These are phyloP conservation scores for Piper longum DNA, from an alignment of 164 flowering plant species.

Conservation along the genomic window DNA sequence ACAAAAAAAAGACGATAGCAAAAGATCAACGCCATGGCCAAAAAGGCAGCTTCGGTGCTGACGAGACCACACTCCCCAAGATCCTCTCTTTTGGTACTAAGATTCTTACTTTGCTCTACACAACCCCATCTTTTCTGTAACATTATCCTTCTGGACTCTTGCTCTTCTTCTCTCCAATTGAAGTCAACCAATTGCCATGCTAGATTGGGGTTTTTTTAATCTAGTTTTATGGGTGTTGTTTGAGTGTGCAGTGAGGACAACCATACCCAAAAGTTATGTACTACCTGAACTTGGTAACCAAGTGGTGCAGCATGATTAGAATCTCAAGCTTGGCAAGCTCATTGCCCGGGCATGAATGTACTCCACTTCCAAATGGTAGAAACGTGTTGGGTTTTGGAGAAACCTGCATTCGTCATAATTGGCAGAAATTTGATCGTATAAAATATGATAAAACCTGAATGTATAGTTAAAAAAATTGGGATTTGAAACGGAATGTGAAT, in stretches of 20 bases:
- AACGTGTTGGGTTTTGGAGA: slow-evolving; percentile 69
- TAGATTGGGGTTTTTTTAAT: background rate
- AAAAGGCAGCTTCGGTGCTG: background rate
- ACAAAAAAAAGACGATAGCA: background rate
- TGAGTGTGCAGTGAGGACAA: too few relatives aligned
- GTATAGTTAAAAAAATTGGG: too few relatives aligned
- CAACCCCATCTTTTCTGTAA: background rate
- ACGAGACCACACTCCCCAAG: slow-evolving; percentile 2
- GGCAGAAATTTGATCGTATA: too few relatives aligned
- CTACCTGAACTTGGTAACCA: slow-evolving; percentile 56
- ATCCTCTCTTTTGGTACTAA: background rate
- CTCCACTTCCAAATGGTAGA: slow-evolving; percentile 70
- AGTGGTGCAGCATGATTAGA: slow-evolving; percentile 41
- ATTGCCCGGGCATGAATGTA: too few relatives aligned
- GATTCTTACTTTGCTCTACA: background rate
- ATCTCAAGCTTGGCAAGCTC: slow-evolving; percentile 27
- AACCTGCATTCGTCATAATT: slow-evolving; percentile 21
- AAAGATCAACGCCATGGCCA: background rate
- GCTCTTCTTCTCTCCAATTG: background rate
- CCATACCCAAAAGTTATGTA: background rate
- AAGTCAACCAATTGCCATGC: background rate
- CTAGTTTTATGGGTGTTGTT: too few relatives aligned
- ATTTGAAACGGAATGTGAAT: too few relatives aligned
- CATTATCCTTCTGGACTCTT: background rate
- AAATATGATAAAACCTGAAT: too few relatives aligned